phyloP scores from a whole-genome alignment of 2,329 filamentous ascomycete species.

The Paraphaeosphaeria minitans region DNA sequence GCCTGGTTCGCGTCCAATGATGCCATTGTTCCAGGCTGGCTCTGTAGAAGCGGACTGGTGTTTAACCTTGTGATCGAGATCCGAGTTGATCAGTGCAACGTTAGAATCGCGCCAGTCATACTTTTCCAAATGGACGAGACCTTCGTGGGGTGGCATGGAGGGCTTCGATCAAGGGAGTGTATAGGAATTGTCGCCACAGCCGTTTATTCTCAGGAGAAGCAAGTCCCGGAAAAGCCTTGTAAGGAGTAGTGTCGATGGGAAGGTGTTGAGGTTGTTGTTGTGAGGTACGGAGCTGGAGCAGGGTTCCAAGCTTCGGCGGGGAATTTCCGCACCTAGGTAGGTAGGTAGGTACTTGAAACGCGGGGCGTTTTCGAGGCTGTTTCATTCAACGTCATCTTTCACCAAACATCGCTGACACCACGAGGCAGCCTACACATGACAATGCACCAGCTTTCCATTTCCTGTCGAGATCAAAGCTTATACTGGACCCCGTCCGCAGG shows the following conservation, averaged over 20 bases:
- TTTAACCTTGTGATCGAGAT: conserved; percentile 71
- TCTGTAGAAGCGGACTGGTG: conserved; percentile 68
- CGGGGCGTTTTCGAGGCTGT: conserved; percentile 8
- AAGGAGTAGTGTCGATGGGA: background rate
- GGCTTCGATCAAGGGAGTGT: background rate
- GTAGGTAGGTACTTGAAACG: too few relatives aligned
- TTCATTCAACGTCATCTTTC: conserved; percentile 8
- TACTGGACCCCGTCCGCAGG: background rate
- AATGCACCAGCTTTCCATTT: background rate
- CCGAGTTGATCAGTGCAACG: conserved; percentile 67
- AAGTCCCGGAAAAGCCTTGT: background rate
- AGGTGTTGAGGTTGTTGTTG: background rate
- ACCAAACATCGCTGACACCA: background rate
- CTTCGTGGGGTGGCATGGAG: conserved; percentile 65
- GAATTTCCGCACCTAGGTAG: conserved; percentile 7
- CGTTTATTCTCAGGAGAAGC: conserved; percentile 1
- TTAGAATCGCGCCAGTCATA: conserved; percentile 73
- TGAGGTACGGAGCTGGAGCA: background rate
- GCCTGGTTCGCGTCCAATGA: conserved; percentile 59
- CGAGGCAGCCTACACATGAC: background rate
- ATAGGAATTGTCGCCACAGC: background rate
- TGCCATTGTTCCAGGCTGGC: conserved; percentile 68
- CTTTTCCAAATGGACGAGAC: conserved; percentile 65
- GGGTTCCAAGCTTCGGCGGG: conserved; percentile 1
- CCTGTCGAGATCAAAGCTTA: background rate